Percentiles rank a stretch among this genome's conserved stretches.
phyloP scores from a whole-genome alignment of 306 rosid species.

The Vicia villosa region DNA sequence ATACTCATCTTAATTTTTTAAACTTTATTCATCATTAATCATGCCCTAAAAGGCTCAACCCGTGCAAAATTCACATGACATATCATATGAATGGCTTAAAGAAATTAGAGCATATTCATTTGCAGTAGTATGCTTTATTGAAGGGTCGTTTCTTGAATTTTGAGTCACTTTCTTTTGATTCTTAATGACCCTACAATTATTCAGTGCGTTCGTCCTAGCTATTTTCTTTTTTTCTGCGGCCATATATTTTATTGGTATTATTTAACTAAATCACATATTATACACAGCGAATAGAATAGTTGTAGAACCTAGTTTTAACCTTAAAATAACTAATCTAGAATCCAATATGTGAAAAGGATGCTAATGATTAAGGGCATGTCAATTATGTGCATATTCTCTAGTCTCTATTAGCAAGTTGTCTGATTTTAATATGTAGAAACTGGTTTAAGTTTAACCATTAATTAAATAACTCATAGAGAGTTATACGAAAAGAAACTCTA shows the following conservation, averaged over 20 bases:
- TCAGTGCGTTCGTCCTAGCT: slow-evolving; percentile 44
- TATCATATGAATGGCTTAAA: slow-evolving; percentile 24
- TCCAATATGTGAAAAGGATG: not conserved
- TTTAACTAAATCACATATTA: not conserved
- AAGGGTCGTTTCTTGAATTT: slow-evolving; percentile 43
- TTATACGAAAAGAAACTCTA: not conserved
- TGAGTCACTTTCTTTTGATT: slow-evolving; percentile 45
- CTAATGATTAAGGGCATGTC: not conserved
- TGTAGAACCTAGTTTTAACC: slow-evolving; percentile 5
- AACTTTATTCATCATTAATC: slow-evolving; percentile 29
- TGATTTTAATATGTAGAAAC: not conserved
- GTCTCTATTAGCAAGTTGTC: not conserved
- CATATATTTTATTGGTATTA: not conserved
- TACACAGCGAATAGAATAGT: not conserved
- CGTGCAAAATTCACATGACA: slow-evolving; percentile 30
- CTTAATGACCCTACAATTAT: slow-evolving; percentile 43
- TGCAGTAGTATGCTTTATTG: slow-evolving; percentile 25
- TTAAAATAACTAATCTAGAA: slow-evolving; percentile 15
- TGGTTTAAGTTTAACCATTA: not conserved
- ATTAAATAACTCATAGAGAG: not conserved
- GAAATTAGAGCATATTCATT: slow-evolving; percentile 29
- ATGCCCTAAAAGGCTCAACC: slow-evolving; percentile 36
- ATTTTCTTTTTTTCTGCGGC: slow-evolving; percentile 30
- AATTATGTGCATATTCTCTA: slow-evolving; percentile 2
- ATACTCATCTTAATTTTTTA: slow-evolving; percentile 9